Base-by-base conservation (phyloP, 495 filamentous ascomycete genomes). In the Aspergillus carlsbadensis region DNA sequence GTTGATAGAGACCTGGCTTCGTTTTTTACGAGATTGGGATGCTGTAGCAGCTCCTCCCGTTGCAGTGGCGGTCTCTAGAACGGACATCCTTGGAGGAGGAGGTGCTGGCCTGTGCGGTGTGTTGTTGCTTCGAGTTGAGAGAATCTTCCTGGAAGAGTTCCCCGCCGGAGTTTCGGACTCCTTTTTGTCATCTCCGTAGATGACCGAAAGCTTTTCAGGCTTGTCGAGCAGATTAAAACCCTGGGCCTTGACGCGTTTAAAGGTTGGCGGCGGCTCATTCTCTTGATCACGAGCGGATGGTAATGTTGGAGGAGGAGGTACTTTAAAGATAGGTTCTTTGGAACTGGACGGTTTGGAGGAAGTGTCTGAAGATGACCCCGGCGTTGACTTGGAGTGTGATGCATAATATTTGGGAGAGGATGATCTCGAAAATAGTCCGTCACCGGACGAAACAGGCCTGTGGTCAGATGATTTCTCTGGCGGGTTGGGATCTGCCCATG, bases 21-120 rank as follows among this genome's bases (percentile, higher is more conserved):
- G 84, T 58, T 90, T 90, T 71, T 88, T 91, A 41, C 82, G 74
- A 18, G 82, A 77, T 41, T 87, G 87, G 33, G 87, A 86, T 21
- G 81, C 78, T 0, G 85, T 83, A 3, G 87, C 84, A 10, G 90
- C 88, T 11, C 92, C 92, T 24, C 85, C 92, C 4, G 85, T 85
- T 24, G 90, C 87, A 5, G 94, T 96, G 10, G 91, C 94, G 6
- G 93, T 89, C 48, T 98, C 90, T 5, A 96, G 75, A 14, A 96
- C 87, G 1, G 90, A 93, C 93, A 98, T 98, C 65, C 96, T 97
- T 0, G 94, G 94, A 1, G 91, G 88, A 17, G 87, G 89, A 10
- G 85, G 87, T n/a, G 90, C 87, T n/a, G 88, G 80, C 54, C 89
- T 73, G 57, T 82, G 87, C 13, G 91, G 90, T 10, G 93, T 94